Percentiles rank a stretch among this genome's conserved stretches.
These are phyloP conservation scores for Rhodofomes roseus DNA, from an alignment of 1,284 basidiomycete species.

Conservation along the genomic window DNA sequence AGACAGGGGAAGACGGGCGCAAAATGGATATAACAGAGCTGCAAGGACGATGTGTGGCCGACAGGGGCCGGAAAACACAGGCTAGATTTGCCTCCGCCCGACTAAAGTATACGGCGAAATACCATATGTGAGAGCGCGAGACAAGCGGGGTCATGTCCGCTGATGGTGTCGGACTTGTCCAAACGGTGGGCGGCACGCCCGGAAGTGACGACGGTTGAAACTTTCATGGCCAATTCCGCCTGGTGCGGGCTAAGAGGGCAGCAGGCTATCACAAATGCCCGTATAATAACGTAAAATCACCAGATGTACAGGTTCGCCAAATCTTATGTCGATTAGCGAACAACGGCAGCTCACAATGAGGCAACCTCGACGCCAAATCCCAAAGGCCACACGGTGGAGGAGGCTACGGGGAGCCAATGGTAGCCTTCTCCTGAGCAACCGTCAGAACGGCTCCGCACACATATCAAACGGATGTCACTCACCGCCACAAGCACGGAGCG, in stretches of 20 bases:
- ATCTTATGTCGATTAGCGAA: background rate
- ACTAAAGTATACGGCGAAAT: background rate
- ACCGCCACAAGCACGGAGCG: background rate
- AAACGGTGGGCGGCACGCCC: background rate
- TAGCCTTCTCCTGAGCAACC: background rate
- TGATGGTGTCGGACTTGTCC: background rate
- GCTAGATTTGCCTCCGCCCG: background rate
- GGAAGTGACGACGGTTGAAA: background rate
- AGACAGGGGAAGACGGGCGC: background rate
- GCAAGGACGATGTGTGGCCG: background rate
- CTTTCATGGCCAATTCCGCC: background rate
- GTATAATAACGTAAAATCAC: background rate
- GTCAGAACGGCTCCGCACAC: background rate
- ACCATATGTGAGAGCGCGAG: background rate
- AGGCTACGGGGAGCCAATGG: background rate
- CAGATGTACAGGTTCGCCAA: background rate
- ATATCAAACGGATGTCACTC: background rate
- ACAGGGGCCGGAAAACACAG: background rate
- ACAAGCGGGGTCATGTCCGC: background rate
- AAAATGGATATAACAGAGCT: background rate
- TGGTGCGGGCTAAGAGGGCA: background rate
- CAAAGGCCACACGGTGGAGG: background rate
- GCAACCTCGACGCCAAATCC: background rate
- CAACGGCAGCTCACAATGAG: background rate
- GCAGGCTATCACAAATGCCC: background rate